Base-by-base conservation (phyloP, 176 grass and related monocot genomes). In the Phoenix roebelenii region DNA sequence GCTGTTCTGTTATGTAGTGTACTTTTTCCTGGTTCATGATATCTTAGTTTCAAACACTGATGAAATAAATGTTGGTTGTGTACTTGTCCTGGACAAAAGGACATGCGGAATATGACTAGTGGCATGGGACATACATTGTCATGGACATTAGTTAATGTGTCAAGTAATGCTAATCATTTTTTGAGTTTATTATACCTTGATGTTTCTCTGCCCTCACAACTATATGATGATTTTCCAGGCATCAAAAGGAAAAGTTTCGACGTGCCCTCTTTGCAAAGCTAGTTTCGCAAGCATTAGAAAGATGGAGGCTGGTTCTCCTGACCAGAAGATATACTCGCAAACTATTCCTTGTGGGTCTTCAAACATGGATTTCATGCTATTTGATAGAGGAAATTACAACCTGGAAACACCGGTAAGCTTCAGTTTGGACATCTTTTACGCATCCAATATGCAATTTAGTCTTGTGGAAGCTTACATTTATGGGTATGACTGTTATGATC, bases 291-390 rank as follows among this genome's bases (percentile, higher is more conserved):
- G 71, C 74, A 97, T 97, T 32, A 80, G 59, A 60, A 88, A 69
- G 73, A 67, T 97, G 52, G 92, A 83, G 63, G 89, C 80, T 7
- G 81, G 67, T 61, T 77, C 73, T 9, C 65, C 57, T 7, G 92
- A 91, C 72, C 92, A 97, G 63, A 97, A 97, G 63, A 91, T 97
- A 66, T 97, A 91, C 70, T 97, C 92, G 0, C 92, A 97, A 70
- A 85, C 78, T 3, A 77, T 97, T 64, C 84, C 87, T 56, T 75
- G 16, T 12, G 62, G 54, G 72, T 66, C 81, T 50, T 88, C 80
- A 9, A 72, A 59, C 56, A 59, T 57, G 0, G 51, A 67, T 48
- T 74, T 74, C 25, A 26, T 85, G 58, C 61, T 71, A 1, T 14
- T 17, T 15, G 49, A 57, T 48, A 51, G 66, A 49, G 59, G 54